Conservation (phyloP, 176 grass and related monocot genomes). For the Oryza punctata region DNA sequence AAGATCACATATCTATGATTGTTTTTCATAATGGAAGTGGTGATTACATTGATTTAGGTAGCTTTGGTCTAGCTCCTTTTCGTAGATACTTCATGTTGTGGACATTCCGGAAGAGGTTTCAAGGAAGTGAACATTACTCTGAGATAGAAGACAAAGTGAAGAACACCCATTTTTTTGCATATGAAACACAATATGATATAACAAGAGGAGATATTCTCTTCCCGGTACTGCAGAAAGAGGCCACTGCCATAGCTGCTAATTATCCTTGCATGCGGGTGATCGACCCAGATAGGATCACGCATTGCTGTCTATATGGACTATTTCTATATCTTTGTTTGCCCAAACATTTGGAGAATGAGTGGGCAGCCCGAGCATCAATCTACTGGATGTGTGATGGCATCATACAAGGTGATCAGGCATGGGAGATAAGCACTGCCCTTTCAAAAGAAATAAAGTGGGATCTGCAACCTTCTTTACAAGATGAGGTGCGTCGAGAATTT, state of each 20-base stretch:
- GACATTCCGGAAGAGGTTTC: background rate
- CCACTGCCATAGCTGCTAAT: background rate
- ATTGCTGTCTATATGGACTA: background rate
- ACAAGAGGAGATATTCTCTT: background rate
- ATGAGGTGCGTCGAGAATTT: background rate
- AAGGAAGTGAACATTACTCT: rapidly evolving
- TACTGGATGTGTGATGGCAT: slow-evolving; percentile 24
- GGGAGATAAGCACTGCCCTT: background rate
- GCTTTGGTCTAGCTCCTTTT: too few species aligned
- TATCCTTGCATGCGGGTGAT: background rate
- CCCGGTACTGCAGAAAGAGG: background rate
- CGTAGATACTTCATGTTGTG: background rate
- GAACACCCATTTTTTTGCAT: background rate
- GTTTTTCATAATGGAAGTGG: slow-evolving; percentile 8
- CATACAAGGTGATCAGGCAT: background rate
- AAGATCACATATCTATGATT: background rate
- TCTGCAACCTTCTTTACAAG: background rate
- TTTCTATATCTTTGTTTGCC: background rate
- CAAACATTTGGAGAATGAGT: background rate
- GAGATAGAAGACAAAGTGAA: background rate
- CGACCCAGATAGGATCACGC: background rate
- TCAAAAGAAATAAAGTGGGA: background rate
- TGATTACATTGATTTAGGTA: background rate
- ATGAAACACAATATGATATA: rapidly evolving
- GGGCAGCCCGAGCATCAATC: background rate